Evolutionary conservation across 257 asterid genomes (phyloP).

Genomic region (Prunella vulgaris): DNA sequence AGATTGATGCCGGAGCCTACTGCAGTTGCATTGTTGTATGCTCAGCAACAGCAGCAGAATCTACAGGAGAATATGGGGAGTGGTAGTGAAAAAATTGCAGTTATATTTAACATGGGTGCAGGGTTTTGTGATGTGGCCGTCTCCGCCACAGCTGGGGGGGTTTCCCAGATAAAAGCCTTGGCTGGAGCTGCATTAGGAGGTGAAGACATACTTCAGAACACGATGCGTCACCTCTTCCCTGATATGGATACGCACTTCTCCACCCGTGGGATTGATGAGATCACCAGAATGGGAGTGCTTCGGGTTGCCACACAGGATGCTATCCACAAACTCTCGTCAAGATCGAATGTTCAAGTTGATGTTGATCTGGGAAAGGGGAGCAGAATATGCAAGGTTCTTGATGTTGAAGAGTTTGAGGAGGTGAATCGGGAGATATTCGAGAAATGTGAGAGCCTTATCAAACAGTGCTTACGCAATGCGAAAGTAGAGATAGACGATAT

Average conservation of each 20-base stretch:
- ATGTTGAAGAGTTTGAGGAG: conserved; percentile 52
- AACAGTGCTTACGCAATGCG: conserved; percentile 51
- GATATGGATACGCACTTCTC: conserved; percentile 56
- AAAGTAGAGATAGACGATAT: conserved; percentile 47
- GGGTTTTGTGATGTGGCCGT: conserved; percentile 87
- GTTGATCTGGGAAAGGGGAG: conserved; percentile 54
- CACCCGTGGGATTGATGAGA: conserved; percentile 56
- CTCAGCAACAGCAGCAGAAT: conserved; percentile 69
- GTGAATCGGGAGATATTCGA: conserved; percentile 52
- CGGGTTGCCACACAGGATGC: conserved; percentile 79
- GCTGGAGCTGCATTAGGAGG: conserved; percentile 72
- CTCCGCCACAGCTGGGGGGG: conserved; percentile 81
- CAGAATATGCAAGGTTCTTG: conserved; percentile 45
- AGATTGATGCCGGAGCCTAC: conserved; percentile 91
- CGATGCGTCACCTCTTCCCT: conserved; percentile 57
- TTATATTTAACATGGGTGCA: conserved; percentile 87
- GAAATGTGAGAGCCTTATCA: conserved; percentile 51
- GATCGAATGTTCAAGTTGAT: conserved; percentile 36
- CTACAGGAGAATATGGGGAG: conserved; percentile 50
- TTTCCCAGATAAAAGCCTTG: conserved; percentile 72
- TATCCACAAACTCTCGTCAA: conserved; percentile 58
- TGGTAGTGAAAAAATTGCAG: conserved; percentile 62
- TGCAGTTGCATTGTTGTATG: conserved; percentile 78
- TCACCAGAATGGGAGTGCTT: conserved; percentile 59
- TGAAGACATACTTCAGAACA: conserved; percentile 70